These are phyloP conservation scores for Pythium volutum DNA, from an alignment of 352 stramenopile genomes.

Conservation along the genomic window DNA sequence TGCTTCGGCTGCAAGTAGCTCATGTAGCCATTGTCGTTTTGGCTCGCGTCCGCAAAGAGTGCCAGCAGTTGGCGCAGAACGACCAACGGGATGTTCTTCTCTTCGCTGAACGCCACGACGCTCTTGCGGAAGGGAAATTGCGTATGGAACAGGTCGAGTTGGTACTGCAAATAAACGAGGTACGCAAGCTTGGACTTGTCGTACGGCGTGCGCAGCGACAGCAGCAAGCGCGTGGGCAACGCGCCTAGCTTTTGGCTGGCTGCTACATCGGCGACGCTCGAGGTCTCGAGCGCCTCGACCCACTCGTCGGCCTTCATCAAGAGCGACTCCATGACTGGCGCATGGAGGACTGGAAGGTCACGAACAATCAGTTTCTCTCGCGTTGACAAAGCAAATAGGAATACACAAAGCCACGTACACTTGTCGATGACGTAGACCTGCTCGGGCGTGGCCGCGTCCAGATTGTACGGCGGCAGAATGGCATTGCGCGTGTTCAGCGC, in stretches of 20 bases:
- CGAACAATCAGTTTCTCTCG: neutral
- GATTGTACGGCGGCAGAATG: conserved; percentile 64
- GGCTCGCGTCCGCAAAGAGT: conserved; percentile 67
- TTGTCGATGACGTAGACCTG: conserved; percentile 78
- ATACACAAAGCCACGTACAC: conserved; percentile 44
- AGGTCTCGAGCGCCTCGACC: conserved; percentile 53
- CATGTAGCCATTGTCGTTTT: conserved; percentile 48
- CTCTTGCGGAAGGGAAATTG: conserved; percentile 67
- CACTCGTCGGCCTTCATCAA: conserved; percentile 74
- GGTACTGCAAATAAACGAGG: conserved; percentile 72
- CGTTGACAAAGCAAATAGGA: too few relatives aligned
- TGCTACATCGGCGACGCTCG: conserved; percentile 56
- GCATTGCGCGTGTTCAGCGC: conserved; percentile 62
- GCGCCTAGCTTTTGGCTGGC: conserved; percentile 40
- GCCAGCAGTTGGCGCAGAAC: conserved; percentile 64
- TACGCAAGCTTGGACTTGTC: conserved; percentile 65
- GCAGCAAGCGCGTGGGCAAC: conserved; percentile 59
- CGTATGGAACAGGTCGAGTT: conserved; percentile 61
- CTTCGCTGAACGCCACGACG: conserved; percentile 63
- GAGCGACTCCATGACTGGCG: conserved; percentile 68
- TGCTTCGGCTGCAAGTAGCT: conserved; percentile 75
- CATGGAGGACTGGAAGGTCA: conserved; percentile 51
- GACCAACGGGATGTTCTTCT: conserved; percentile 71
- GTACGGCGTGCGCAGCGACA: conserved; percentile 65
- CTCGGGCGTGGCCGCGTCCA: conserved; percentile 72